Base-by-base conservation (phyloP, 805 yeast species). In the Lachancea fermentati region DNA sequence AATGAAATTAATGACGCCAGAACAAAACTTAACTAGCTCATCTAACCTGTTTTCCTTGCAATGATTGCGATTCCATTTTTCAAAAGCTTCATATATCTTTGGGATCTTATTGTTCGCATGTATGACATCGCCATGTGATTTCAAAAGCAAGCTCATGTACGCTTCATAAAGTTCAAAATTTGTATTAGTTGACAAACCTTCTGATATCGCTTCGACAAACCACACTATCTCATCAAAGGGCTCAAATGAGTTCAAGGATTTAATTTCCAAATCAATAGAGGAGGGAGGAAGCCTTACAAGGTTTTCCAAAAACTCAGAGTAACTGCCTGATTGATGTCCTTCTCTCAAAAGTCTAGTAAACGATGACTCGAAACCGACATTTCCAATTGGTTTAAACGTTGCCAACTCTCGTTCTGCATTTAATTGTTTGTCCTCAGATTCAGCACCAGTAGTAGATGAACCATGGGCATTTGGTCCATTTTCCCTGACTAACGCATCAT, bases 151-250 rank as follows among this genome's bases (percentile, higher is more conserved):
- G 14, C 79, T 69, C 72, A 85, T 78, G 62, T 87, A 75, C 1
- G 95, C 95, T 58, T 87, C 88, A 39, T 80, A 73, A 13, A 91
- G 65, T 50, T 93, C 99, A 57, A 75, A 79, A 61, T 88, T 78
- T 12, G 48, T 58, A 43, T 83, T 83, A 4, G 68, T 45, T 5
- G 57, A 49, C 34, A 85, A 58, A 1, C 91, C 94, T 34, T 60
- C 62, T 3, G 74, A 67, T 48, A 93, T 56, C 0, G 95, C 89
- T n/a, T 68, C 62, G 11, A 88, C 67, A 49, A 91, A 87, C 46
- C 67, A 60, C 0, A 72, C 57, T 50, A 88, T 59, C 64, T 91
- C 97, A 8, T 63, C 56, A 40, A 76, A 75, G 12, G 95, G 94
- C 15, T 81, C 78, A 36, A 71, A 65, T 2, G 81, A 59, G 49